Evolutionary conservation across 129 eudicot species (phyloP), one percentile per base, ranked within the genome.

Genomic region (Flaveria ramosissima): DNA sequence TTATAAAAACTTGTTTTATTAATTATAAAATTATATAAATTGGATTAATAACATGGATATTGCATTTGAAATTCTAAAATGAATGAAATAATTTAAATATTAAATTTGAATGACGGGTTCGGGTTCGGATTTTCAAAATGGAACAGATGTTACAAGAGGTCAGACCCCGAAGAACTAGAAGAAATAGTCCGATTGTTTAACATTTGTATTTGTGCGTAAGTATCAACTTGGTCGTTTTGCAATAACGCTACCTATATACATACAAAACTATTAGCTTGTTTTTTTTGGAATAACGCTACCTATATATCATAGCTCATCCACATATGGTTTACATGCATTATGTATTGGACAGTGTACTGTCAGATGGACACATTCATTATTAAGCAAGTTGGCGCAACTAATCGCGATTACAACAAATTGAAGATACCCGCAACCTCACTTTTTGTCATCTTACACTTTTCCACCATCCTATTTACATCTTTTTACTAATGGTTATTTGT

Each of bases 281-380:
- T 23, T 23, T 23, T 23, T 23, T 23, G 24, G 1, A 23, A 23
- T 23, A 23, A 23, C 24, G 1, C 24, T 1, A 23, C 24, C 24
- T 23, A 23, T 23, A 23, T 23, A 23, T 23, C 1, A 23, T 26
- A 83, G 71, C 96, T 90, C 45, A 79, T 93, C 21, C 96, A 90
- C 10, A 86, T 93, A 62, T 90, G 98, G 96, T 85, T 90, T 27
- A 86, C 96, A 14, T 82, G 89, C 62, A 93, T 90, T 57, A 80
- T 85, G 48, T 93, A 88, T 78, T 93, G 98, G 98, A 93, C 92
- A 32, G 76, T 90, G 17, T 86, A 86, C 87, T 85, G 92, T 61
- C 96, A 93, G 57, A 93, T 93, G 95, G 86, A 82, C 39, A 90
- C 98, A 32, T 93, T 93, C 85, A 86, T 95, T 56, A 79, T 88